phyloP scores from a whole-genome alignment of 2,329 filamentous ascomycete species.

The Talaromyces sp. region DNA sequence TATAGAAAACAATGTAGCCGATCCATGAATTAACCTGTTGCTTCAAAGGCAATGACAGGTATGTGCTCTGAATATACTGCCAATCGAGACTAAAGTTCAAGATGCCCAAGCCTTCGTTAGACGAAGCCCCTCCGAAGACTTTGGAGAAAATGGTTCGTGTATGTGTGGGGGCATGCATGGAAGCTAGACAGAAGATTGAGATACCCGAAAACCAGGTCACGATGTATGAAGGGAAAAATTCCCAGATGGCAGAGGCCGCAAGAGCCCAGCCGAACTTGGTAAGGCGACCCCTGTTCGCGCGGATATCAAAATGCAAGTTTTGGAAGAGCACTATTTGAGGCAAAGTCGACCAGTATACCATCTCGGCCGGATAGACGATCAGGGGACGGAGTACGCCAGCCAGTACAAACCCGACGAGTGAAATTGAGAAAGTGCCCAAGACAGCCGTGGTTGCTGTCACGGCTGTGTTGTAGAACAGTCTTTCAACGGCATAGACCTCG shows the following conservation, averaged over 20 bases:
- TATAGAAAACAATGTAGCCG: conserved; percentile 25
- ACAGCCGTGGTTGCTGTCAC: conserved; percentile 30
- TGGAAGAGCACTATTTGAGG: conserved; percentile 37
- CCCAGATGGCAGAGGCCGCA: conserved; percentile 23
- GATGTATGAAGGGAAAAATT: conserved; percentile 30
- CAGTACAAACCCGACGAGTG: conserved; percentile 33
- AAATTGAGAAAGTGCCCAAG: conserved; percentile 31
- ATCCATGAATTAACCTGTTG: conserved; percentile 27
- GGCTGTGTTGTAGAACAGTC: conserved; percentile 24
- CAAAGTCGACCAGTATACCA: conserved; percentile 36
- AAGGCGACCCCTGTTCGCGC: conserved; percentile 29
- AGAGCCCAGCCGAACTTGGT: conserved; percentile 36
- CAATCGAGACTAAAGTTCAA: conserved; percentile 29
- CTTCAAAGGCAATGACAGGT: conserved; percentile 22
- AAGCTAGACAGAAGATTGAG: conserved; percentile 25
- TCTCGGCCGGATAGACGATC: conserved; percentile 36
- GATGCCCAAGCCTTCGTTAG: conserved; percentile 29
- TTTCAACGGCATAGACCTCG: conserved; percentile 25
- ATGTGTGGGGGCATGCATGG: conserved; percentile 19
- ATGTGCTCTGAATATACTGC: conserved; percentile 27
- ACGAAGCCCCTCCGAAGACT: conserved; percentile 28
- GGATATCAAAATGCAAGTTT: conserved; percentile 34
- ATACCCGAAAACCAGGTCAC: conserved; percentile 28
- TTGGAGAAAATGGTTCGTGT: conserved; percentile 22
- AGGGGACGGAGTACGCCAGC: conserved; percentile 31